Percentiles rank a stretch among this genome's conserved stretches.
phyloP scores from a whole-genome alignment of 1,284 basidiomycete genomes.

The Farysia itapuensis region DNA sequence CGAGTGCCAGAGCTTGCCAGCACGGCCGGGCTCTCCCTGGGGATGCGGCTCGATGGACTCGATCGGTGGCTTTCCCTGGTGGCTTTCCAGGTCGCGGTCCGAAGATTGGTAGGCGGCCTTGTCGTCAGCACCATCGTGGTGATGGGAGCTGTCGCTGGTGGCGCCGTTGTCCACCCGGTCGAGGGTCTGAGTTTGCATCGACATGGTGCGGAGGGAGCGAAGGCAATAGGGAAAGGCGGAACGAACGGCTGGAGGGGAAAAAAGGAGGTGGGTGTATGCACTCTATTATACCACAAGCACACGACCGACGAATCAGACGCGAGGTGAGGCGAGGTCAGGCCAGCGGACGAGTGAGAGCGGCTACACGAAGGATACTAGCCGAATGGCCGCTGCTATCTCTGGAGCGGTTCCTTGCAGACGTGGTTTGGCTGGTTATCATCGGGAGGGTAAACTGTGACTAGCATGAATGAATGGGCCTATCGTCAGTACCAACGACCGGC shows the following conservation, averaged over 20 bases:
- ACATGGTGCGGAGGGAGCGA: too few relatives aligned
- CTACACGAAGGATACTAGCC: too few relatives aligned
- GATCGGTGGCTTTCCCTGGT: conserved; percentile 10
- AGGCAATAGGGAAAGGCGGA: background rate
- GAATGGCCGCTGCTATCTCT: too few relatives aligned
- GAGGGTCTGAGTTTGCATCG: conserved; percentile 1
- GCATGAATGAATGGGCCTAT: too few relatives aligned
- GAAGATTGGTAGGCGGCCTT: conserved; percentile 34
- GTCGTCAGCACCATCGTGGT: conserved; percentile 24
- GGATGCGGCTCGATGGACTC: conserved; percentile 36
- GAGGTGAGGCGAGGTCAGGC: too few relatives aligned
- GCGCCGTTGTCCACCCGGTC: background rate
- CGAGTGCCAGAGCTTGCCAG: conserved; percentile 21
- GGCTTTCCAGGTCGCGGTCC: conserved; percentile 38
- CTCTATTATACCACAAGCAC: too few relatives aligned
- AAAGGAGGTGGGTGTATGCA: background rate
- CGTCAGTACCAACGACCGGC: too few relatives aligned
- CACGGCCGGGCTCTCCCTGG: conserved; percentile 32
- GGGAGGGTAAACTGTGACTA: too few relatives aligned
- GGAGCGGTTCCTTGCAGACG: too few relatives aligned
- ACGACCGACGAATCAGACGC: too few relatives aligned
- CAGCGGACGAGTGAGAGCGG: too few relatives aligned
- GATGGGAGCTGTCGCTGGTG: background rate
- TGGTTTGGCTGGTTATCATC: too few relatives aligned
- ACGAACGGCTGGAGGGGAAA: background rate